Conservation (phyloP, 441 rosid genomes). For the Euphorbia schlechtendalii region DNA sequence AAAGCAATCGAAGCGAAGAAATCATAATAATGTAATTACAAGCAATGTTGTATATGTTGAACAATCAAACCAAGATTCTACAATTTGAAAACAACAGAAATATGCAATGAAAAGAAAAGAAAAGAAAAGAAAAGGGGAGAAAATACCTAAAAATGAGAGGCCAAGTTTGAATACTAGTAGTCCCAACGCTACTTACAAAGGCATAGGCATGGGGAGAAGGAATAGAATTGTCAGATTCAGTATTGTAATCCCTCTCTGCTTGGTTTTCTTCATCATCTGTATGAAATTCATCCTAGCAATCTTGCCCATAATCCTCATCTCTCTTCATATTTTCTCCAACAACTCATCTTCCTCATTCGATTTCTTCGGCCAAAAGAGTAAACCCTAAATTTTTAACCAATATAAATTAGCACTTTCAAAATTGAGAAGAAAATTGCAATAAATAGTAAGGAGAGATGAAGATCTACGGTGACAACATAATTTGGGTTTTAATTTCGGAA, state of each 20-base stretch:
- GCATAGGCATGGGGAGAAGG: conserved; percentile 16
- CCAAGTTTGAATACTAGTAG: conserved; percentile 39
- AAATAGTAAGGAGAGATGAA: no score
- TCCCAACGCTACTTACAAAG: conserved; percentile 16
- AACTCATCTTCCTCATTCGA: no score
- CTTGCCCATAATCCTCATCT: conserved; percentile 62
- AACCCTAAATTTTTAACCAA: no score
- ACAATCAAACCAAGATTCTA: no score
- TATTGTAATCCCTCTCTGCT: conserved; percentile 41
- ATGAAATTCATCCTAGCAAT: conserved; percentile 49
- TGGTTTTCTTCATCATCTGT: conserved; percentile 76
- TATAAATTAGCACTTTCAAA: no score
- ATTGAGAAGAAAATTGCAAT: no score
- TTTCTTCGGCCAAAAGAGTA: no score
- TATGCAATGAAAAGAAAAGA: not conserved
- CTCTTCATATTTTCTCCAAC: no score
- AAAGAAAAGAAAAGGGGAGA: not conserved
- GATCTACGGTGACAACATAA: no score
- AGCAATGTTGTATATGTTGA: not conserved
- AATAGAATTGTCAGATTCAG: conserved; percentile 31
- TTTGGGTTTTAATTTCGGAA: no score
- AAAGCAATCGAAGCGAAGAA: not conserved
- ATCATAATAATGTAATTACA: not conserved
- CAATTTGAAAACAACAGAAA: no score
- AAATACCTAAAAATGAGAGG: conserved; percentile 72